Evolutionary conservation across 1,284 basidiomycete genomes (phyloP), one percentile per base, ranked within the genome.

Genomic region (Polyporus tsugae): DNA sequence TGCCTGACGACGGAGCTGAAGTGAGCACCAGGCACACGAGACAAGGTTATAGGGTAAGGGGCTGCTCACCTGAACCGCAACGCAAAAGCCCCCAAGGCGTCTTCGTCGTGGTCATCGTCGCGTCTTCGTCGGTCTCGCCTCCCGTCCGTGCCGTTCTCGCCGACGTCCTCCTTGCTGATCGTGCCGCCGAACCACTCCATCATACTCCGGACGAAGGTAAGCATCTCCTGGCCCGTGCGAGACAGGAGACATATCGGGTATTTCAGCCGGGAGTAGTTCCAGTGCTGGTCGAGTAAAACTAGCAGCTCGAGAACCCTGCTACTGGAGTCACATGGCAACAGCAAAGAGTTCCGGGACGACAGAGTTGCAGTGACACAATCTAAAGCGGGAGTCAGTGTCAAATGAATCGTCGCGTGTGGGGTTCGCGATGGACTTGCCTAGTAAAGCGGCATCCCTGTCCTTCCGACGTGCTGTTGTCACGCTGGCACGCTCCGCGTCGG

Each of bases 141-240:
- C 67, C 82, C 77, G 72, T 76, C 78, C 62, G 81, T 82, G 2
- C 87, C 87, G 35, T 93, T 91, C 76, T 94, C 93, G 4, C 93
- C 94, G 0, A 93, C 91, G 69, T 95, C 94, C 75, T 95, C 93
- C 76, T 95, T 95, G 74, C 91, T 95, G 70, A 98, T 92, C 1
- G 95, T 95, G 9, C 96, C 95, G 17, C 97, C 96, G 75, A 99
- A 91, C 97, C 97, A 99, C 79, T 99, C 98, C 89, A 99, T 97
- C 91, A 99, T 94, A 84, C 95, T 97, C 66, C 96, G 85, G 19
- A 98, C 95, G 75, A 97, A 96, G 1, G 95, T 94, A 46, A 99
- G 83, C 90, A 99, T 97, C 80, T 99, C 97, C 72, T 92, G 90
- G 2, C 94, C 96, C 1, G 95, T 97, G 41, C 91, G 87, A 68